Evolutionary conservation across 306 rosid genomes (phyloP).

Genomic region (Luffa acutangula): DNA sequence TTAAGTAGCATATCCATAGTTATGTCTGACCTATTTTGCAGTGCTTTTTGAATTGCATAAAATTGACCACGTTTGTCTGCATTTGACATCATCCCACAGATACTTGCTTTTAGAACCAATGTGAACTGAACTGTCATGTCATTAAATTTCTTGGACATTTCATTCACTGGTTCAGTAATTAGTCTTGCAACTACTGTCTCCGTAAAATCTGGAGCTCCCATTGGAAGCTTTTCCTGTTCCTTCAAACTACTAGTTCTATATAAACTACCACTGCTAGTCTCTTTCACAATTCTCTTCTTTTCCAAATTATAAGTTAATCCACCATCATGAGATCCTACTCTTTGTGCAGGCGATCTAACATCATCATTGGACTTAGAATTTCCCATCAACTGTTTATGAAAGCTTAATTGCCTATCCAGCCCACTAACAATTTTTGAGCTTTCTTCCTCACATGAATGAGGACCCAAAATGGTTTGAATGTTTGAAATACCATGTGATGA

Average conservation of each 20-base stretch:
- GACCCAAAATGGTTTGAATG: conserved; percentile 56
- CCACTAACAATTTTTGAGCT: conserved; percentile 56
- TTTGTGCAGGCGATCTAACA: conserved; percentile 72
- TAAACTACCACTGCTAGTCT: conserved; percentile 59
- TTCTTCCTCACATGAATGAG: conserved; percentile 55
- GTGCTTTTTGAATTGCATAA: conserved; percentile 48
- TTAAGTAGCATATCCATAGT: conserved; percentile 53
- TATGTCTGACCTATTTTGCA: conserved; percentile 69
- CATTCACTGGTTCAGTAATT: conserved; percentile 63
- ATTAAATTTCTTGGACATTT: conserved; percentile 64
- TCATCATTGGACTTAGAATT: conserved; percentile 68
- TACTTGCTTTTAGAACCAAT: conserved; percentile 52
- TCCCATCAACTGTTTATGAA: conserved; percentile 70
- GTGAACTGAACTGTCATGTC: conserved; percentile 56
- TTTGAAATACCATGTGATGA: conserved; percentile 51
- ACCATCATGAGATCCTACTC: conserved; percentile 84
- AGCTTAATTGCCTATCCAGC: conserved; percentile 78
- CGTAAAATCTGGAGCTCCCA: conserved; percentile 55
- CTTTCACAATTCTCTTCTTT: conserved; percentile 51
- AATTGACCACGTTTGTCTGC: conserved; percentile 56
- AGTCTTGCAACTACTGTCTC: conserved; percentile 56
- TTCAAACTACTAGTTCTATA: conserved; percentile 58
- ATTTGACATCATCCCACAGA: conserved; percentile 51
- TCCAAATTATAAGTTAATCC: conserved; percentile 73
- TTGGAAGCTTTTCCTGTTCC: conserved; percentile 48